These are phyloP conservation scores for Catharanthus roseus DNA, from an alignment of 257 asterid genomes.

Conservation along the genomic window DNA sequence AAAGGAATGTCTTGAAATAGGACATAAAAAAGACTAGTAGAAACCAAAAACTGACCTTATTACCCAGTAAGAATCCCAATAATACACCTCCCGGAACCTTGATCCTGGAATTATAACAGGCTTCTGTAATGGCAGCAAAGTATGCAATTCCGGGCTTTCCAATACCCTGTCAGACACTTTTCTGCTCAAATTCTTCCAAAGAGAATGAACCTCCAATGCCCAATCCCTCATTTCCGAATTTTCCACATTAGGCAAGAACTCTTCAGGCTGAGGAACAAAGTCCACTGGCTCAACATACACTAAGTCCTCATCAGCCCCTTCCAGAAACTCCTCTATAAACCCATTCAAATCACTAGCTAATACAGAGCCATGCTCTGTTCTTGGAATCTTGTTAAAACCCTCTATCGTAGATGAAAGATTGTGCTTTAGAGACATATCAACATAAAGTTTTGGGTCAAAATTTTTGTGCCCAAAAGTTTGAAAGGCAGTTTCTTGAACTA, in stretches of 20 bases:
- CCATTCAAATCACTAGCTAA: slow-evolving; percentile 24
- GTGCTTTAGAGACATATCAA: slow-evolving; percentile 60
- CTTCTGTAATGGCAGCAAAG: slow-evolving; percentile 65
- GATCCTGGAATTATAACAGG: slow-evolving; percentile 87
- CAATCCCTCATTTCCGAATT: slow-evolving; percentile 51
- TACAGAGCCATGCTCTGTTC: slow-evolving; percentile 36
- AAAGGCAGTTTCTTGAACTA: slow-evolving; percentile 59
- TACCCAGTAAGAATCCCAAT: slow-evolving; percentile 96
- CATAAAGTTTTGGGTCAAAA: slow-evolving; percentile 73
- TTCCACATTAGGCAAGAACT: slow-evolving; percentile 53
- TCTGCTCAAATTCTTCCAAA: slow-evolving; percentile 82
- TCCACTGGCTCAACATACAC: slow-evolving; percentile 51
- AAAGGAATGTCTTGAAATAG: too few relatives aligned
- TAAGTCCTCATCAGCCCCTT: slow-evolving; percentile 50
- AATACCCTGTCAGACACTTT: slow-evolving; percentile 54
- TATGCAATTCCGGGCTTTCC: slow-evolving; percentile 44
- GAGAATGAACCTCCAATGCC: slow-evolving; percentile 72
- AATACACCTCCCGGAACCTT: slow-evolving; percentile 79
- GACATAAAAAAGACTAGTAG: too few relatives aligned
- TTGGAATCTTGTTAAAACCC: slow-evolving; percentile 38
- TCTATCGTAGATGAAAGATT: slow-evolving; percentile 31
- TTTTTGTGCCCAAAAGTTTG: slow-evolving; percentile 40
- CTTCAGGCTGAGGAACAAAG: slow-evolving; percentile 48
- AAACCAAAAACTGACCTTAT: slow-evolving; percentile 44
- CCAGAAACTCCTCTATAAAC: slow-evolving; percentile 37